A percentile compares a stretch with the other conserved stretches of the same genome.
Evolutionary conservation across 805 yeast genomes (phyloP).

Genomic region (Myxozyma mucilagina): DNA sequence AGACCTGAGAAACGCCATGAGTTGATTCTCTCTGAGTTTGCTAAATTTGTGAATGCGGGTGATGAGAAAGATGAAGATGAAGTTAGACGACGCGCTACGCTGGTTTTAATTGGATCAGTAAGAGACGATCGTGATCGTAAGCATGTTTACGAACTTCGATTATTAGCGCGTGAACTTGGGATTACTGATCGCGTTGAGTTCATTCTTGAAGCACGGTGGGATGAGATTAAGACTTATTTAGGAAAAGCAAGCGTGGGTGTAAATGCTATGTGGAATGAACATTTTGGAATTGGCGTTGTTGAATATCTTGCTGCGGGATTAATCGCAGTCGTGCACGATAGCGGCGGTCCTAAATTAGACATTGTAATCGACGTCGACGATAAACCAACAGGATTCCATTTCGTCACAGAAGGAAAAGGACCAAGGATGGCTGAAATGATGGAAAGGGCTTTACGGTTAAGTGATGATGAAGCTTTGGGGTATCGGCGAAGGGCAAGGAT

Average conservation of each 20-base stretch:
- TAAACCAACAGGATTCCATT: constrained; percentile 74
- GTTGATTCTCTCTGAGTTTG: constrained; percentile 64
- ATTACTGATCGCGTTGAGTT: constrained; percentile 54
- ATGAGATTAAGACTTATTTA: constrained; percentile 56
- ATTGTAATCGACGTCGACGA: constrained; percentile 60
- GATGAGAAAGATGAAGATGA: constrained; percentile 6
- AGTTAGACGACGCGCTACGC: constrained; percentile 37
- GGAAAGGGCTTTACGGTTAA: constrained; percentile 44
- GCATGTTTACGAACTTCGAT: constrained; percentile 54
- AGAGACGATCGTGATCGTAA: constrained; percentile 65
- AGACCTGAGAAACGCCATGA: constrained; percentile 92
- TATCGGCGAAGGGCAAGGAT: constrained; percentile 49
- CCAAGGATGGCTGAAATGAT: constrained; percentile 51
- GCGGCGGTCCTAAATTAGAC: constrained; percentile 92
- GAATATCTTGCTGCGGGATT: constrained; percentile 86
- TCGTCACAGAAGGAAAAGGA: constrained; percentile 56
- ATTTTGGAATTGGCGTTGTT: constrained; percentile 95
- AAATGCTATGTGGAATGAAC: constrained; percentile 99
- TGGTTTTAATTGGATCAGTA: constrained; percentile 82
- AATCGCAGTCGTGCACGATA: constrained; percentile 87
- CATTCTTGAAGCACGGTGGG: constrained; percentile 72
- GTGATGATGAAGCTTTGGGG: constrained; percentile 42
- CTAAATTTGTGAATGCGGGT: constrained; percentile 45
- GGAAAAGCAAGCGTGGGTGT: constrained; percentile 68
- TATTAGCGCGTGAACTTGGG: constrained; percentile 46